phyloP scores from a whole-genome alignment of 352 stramenopile species.

The Blastocystis sp. region DNA sequence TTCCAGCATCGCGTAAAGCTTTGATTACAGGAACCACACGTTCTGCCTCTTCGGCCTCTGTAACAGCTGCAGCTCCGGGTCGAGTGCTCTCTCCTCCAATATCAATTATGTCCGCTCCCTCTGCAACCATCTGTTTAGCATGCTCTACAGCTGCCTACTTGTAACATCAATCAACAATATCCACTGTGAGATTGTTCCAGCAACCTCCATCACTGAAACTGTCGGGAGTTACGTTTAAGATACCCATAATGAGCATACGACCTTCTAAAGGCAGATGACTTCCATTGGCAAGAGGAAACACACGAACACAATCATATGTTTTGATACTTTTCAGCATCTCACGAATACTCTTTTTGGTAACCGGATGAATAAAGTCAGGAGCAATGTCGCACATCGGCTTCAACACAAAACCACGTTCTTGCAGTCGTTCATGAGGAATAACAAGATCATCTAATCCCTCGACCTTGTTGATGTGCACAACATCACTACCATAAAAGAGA shows the following conservation, averaged over 20 bases:
- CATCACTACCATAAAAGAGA: conserved; percentile 82
- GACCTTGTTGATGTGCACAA: conserved; percentile 75
- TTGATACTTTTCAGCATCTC: conserved; percentile 9
- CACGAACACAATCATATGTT: background rate
- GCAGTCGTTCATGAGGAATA: conserved; percentile 88
- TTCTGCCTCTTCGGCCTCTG: conserved; percentile 83
- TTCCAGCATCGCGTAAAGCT: conserved; percentile 77
- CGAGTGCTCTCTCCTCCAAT: conserved; percentile 96
- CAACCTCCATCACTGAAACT: conserved; percentile 90
- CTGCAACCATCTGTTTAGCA: conserved; percentile 81
- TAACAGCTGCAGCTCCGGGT: conserved; percentile 85
- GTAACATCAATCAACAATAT: background rate
- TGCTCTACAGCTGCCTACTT: conserved; percentile 75
- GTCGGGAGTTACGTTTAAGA: conserved; percentile 97
- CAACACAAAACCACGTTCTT: conserved; percentile 93
- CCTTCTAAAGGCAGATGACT: background rate
- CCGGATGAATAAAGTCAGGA: conserved; percentile 68
- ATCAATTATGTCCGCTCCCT: conserved; percentile 90
- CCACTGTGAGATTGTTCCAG: conserved; percentile 72
- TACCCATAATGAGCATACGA: conserved; percentile 88
- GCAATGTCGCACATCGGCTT: conserved; percentile 87
- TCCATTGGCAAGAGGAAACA: background rate
- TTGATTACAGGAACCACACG: conserved; percentile 89
- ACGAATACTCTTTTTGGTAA: conserved; percentile 31
- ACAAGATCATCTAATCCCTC: conserved; percentile 77